Base-by-base conservation (phyloP, 2,329 filamentous ascomycete species). In the Arthrinium phaeospermum region DNA sequence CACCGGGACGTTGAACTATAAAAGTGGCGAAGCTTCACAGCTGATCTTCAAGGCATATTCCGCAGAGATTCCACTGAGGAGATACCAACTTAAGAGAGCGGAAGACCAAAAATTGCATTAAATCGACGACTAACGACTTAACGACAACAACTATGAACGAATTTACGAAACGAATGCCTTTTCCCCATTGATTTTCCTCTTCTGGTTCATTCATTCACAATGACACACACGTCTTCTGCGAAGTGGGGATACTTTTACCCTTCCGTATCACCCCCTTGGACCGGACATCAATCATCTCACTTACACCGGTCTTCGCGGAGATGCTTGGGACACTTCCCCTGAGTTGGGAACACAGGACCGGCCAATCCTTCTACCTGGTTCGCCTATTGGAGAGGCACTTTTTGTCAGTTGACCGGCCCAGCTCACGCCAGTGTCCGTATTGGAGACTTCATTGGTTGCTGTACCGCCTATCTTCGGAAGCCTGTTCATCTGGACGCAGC, bases 11-110 rank as follows among this genome's bases (percentile, higher is more conserved):
- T 78, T 78, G 78, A 79, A 76, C 79, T 80, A 81, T 81, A 81
- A 79, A 81, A 77, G 75, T 78, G 80, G 76, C 77, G 78, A 81
- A 80, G 80, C 80, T 81, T 81, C 80, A 78, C 80, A 81, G 80
- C 80, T 81, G 79, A 80, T 79, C 76, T 75, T 74, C 72, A 73
- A 72, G 78, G 77, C 76, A 79, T 78, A 78, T 78, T 77, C 77
- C 76, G 77, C 73, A 77, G 79, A 79, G 78, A 78, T 37, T 64
- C 45, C 70, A 47, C 51, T 70, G 67, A 68, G 67, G 45, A 46
- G 41, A 68, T 68, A 47, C 27, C 41, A 47, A 68, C 45, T 47
- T 68, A 68, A 68, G 67, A 47, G n/a, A 41, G 73, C 69, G 76
- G 76, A 77, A 76, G 75, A 79, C 75, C 79, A 77, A 77, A 78